phyloP scores from a whole-genome alignment of 306 rosid genomes.

The Glycine soja region DNA sequence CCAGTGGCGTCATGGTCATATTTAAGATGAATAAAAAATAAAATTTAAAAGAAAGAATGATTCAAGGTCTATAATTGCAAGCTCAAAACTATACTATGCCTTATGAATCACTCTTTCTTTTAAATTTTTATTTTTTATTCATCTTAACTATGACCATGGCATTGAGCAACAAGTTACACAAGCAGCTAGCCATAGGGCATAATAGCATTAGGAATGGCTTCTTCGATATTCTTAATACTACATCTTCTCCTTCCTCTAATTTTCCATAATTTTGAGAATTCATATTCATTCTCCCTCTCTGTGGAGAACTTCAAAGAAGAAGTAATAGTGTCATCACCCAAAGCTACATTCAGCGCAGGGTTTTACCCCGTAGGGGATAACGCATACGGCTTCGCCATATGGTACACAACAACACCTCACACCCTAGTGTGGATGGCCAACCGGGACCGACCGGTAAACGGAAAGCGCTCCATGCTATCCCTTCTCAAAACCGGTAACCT shows the following conservation, averaged over 20 bases:
- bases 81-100: too few species aligned
- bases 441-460: conserved; percentile 33
- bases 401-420: conserved; percentile 6
- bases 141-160: too few species aligned
- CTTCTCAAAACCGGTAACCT: conserved; percentile 38
- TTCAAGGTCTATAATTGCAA: too few species aligned
- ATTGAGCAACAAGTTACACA: too few species aligned
- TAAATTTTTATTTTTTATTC: too few species aligned
- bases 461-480: conserved; percentile 22
- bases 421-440: conserved; percentile 41
- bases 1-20: too few species aligned
- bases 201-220: too few species aligned
- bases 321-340: background rate
- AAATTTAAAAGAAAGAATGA: too few species aligned
- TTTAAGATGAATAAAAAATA: too few species aligned
- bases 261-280: background rate
- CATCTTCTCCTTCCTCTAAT: background rate
- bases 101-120: too few species aligned
- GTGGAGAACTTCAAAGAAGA: background rate
- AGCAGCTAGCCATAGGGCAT: too few species aligned
- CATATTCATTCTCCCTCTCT: background rate
- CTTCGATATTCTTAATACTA: too few species aligned
- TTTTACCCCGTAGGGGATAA: conserved; percentile 16
- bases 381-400: conserved; percentile 19
- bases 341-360: conserved; percentile 26